Evolutionary conservation across 306 rosid species (phyloP).

Genomic region (Dalbergia cochinchinensis): DNA sequence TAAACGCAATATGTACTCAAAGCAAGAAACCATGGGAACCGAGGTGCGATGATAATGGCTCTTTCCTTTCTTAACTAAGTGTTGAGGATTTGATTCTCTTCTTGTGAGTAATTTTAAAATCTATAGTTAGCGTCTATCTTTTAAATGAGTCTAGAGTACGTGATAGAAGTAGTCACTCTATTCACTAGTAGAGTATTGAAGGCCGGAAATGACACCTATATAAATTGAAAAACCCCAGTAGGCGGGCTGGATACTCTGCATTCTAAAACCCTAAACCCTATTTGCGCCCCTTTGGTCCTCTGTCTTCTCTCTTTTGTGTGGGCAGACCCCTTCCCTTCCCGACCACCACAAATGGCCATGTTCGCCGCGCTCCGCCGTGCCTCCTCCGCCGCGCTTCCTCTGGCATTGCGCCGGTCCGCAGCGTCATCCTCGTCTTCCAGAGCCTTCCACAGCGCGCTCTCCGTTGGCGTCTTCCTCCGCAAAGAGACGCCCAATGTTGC

Average conservation of each 20-base stretch:
- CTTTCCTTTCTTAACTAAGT: too few species aligned
- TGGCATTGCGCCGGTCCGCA: conserved; percentile 50
- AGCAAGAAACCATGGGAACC: too few species aligned
- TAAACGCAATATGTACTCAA: too few species aligned
- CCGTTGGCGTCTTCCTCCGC: conserved; percentile 41
- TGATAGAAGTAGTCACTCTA: too few species aligned
- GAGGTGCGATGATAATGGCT: too few species aligned
- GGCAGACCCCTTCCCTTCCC: not conserved
- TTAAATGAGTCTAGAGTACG: too few species aligned
- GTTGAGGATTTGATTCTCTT: too few species aligned
- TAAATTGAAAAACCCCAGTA: not conserved
- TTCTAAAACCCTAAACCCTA: conserved; percentile 48
- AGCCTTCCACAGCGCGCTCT: conserved; percentile 55
- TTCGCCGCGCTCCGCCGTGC: conserved; percentile 73
- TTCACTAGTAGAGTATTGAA: too few species aligned
- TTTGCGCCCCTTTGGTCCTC: conserved; percentile 39
- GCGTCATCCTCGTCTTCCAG: conserved; percentile 61
- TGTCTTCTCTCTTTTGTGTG: not conserved
- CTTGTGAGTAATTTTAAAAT: too few species aligned
- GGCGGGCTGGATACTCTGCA: fast-evolving
- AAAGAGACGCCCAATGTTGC: conserved; percentile 27
- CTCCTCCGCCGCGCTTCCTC: conserved; percentile 58
- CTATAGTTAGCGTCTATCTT: too few species aligned
- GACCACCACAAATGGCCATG: conserved; percentile 58
- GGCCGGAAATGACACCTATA: not conserved